A percentile compares a stretch with the other conserved stretches of the same genome.
Evolutionary conservation across 2,329 filamentous ascomycete species (phyloP).

Genomic region (Graphium sp.): DNA sequence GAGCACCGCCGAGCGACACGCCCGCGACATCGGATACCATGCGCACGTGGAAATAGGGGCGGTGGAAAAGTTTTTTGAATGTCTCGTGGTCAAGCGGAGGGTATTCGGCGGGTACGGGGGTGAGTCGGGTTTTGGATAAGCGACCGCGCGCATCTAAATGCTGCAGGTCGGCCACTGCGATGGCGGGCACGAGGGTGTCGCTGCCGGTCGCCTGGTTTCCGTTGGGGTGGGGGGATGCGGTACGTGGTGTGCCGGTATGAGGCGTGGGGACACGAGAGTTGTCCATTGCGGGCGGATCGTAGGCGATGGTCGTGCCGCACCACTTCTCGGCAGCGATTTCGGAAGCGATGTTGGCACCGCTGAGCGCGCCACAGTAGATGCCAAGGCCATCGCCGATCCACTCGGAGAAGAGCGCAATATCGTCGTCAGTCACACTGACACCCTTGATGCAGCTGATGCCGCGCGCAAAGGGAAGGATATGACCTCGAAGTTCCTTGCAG

Average conservation of each 20-base stretch:
- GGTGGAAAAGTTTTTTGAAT: constrained; percentile 77
- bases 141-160: constrained; percentile 56
- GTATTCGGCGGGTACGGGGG: constrained; percentile 64
- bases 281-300: constrained; percentile 81
- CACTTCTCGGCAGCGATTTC: constrained; percentile 94
- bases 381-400: constrained; percentile 79
- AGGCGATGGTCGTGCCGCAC: constrained; percentile 92
- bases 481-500: constrained; percentile 68
- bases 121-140: constrained; percentile 51
- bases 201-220: constrained; percentile 23
- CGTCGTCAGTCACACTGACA: constrained; percentile 76
- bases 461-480: constrained; percentile 81
- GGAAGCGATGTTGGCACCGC: constrained; percentile 87
- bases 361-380: constrained; percentile 93
- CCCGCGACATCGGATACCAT: constrained; percentile 92
- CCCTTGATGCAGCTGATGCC: constrained; percentile 98
- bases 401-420: constrained; percentile 82
- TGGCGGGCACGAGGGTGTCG: too few species aligned
- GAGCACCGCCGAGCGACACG: constrained; percentile 80
- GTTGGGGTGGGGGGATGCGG: constrained; percentile 26
- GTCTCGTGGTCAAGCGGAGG: constrained; percentile 73
- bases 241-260: constrained; percentile 22
- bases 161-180: constrained; percentile 37
- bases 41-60: constrained; percentile 93
- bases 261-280: constrained; percentile 53